Evolutionary conservation across 1,139 yeast genomes (phyloP).

Genomic region (Saccharomyces hybrid): DNA sequence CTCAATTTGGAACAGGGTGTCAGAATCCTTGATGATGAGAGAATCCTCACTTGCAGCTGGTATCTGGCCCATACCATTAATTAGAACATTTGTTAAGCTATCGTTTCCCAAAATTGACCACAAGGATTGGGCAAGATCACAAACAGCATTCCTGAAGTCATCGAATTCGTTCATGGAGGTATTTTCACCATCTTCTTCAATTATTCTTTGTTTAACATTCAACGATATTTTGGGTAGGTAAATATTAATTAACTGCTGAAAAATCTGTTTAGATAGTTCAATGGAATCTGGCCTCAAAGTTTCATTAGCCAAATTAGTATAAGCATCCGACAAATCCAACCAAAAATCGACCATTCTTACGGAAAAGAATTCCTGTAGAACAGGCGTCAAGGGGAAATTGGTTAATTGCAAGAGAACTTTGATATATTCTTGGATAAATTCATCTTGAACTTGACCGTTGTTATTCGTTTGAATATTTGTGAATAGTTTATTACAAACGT

Average conservation of each 20-base stretch:
- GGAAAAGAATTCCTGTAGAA: constrained; percentile 61
- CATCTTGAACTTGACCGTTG: constrained; percentile 10
- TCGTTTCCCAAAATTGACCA: constrained; percentile 57
- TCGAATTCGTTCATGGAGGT: constrained; percentile 43
- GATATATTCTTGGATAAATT: constrained; percentile 36
- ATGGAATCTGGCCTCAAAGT: constrained; percentile 22
- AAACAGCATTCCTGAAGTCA: constrained; percentile 61
- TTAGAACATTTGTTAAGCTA: constrained; percentile 44
- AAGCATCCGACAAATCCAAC: constrained; percentile 64
- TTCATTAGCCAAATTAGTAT: constrained; percentile 26
- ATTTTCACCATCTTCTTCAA: constrained; percentile 27
- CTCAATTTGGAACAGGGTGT: constrained; percentile 50
- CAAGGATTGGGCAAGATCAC: constrained; percentile 64
- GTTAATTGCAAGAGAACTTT: constrained; percentile 51
- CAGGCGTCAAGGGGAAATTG: constrained; percentile 51
- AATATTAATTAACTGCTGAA: constrained; percentile 29
- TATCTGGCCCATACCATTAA: constrained; percentile 36
- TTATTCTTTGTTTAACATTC: constrained; percentile 26
- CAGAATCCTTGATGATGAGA: constrained; percentile 6
- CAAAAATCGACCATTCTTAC: constrained; percentile 69
- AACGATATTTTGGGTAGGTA: constrained; percentile 30
- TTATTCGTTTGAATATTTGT: constrained; percentile 27
- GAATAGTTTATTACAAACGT: constrained; percentile 41
- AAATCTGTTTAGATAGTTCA: constrained; percentile 25
- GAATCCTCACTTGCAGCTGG: constrained; percentile 23